Percentiles rank a stretch among this genome's conserved stretches.
Conservation (phyloP, 768 basidiomycete species). For the Lactarius tabidus region DNA sequence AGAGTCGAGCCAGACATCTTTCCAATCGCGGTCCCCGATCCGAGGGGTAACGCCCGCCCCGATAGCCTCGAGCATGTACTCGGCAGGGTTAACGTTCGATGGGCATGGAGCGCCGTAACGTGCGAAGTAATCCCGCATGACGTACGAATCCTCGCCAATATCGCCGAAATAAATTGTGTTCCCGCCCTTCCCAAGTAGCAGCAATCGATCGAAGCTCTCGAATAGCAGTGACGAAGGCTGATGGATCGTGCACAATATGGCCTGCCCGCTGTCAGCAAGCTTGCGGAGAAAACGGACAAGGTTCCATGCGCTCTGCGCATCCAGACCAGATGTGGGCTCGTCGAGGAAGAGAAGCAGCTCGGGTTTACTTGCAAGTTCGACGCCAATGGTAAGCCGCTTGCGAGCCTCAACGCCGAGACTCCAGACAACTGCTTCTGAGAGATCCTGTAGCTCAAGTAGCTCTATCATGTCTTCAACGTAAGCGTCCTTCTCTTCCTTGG, state of each 20-base stretch:
- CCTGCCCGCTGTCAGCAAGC: constrained; percentile 81
- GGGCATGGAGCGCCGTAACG: constrained; percentile 73
- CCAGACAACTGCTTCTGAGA: constrained; percentile 78
- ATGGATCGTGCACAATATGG: constrained; percentile 88
- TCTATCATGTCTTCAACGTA: constrained; percentile 85
- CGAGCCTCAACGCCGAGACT: constrained; percentile 68
- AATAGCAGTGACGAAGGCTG: constrained; percentile 85
- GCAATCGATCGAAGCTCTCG: constrained; percentile 75
- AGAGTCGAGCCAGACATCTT: constrained; percentile 78
- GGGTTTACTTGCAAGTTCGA: constrained; percentile 87
- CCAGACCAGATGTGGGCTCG: constrained; percentile 52
- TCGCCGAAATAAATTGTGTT: constrained; percentile 92
- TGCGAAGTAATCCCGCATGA: constrained; percentile 75
- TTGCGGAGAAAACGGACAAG: constrained; percentile 80
- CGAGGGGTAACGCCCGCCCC: constrained; percentile 76
- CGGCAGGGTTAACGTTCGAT: constrained; percentile 70
- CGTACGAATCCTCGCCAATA: constrained; percentile 69
- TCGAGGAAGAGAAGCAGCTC: constrained; percentile 69
- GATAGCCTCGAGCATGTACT: constrained; percentile 79
- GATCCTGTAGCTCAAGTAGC: constrained; percentile 78
- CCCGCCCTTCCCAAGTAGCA: constrained; percentile 74
- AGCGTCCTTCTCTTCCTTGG: constrained; percentile 69
- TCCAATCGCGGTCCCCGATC: constrained; percentile 81
- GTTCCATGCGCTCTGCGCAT: constrained; percentile 75
- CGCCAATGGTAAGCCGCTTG: constrained; percentile 88